These are phyloP conservation scores for Fraxinus paxiana DNA, from an alignment of 305 asterid species.

Conservation along the genomic window DNA sequence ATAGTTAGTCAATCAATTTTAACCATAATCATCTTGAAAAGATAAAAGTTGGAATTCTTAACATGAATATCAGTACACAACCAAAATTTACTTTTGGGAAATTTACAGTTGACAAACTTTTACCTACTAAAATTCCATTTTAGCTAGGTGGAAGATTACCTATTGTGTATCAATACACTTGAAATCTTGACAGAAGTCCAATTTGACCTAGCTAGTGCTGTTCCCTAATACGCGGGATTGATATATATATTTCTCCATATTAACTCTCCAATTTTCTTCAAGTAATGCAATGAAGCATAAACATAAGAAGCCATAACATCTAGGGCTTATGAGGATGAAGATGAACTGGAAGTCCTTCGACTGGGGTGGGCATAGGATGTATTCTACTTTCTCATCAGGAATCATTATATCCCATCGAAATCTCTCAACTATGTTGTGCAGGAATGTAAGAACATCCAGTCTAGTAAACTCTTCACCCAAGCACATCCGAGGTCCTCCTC, in stretches of 20 bases:
- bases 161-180: not conserved
- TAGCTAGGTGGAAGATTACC: not conserved
- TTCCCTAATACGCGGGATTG: not conserved
- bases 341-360: constrained; percentile 44
- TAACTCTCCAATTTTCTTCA: not conserved
- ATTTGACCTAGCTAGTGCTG: not conserved
- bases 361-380: constrained; percentile 47
- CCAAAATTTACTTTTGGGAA: not conserved
- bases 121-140: not conserved
- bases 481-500: constrained; percentile 67
- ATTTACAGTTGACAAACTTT: not conserved
- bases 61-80: not conserved
- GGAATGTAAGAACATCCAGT: constrained; percentile 47
- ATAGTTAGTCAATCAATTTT: not conserved
- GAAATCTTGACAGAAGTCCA: not conserved
- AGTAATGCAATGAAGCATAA: not conserved
- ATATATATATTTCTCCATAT: not conserved
- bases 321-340: constrained; percentile 25
- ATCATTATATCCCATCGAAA: constrained; percentile 36
- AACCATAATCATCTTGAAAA: not conserved
- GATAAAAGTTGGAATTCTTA: not conserved
- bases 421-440: constrained; percentile 34
- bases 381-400: constrained; percentile 41
- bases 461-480: constrained; percentile 55
- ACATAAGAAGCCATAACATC: not conserved